Percentiles rank a stretch among this genome's conserved stretches.
These are phyloP conservation scores for Mucor indicus DNA, from an alignment of 371 early-diverging fungal species.

Conservation along the genomic window DNA sequence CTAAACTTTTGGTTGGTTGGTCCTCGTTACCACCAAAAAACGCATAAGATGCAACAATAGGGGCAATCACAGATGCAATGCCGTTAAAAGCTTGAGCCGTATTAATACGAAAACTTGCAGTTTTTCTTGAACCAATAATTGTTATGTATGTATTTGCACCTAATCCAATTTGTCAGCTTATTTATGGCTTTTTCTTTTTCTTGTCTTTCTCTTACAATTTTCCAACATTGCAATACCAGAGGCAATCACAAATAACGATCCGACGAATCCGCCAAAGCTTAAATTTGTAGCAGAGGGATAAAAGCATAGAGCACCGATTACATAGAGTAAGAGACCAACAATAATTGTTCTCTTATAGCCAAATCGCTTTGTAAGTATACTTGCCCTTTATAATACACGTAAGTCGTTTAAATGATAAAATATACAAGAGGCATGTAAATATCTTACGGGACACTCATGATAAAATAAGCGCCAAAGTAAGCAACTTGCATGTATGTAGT, in stretches of 20 bases:
- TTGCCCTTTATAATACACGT: too few relatives aligned
- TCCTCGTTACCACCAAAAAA: conserved; percentile 42
- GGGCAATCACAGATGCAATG: conserved; percentile 41
- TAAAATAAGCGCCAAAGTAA: conserved; percentile 50
- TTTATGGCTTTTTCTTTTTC: too few relatives aligned
- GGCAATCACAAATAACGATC: conserved; percentile 47
- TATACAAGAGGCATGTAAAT: too few relatives aligned
- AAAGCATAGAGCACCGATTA: conserved; percentile 44
- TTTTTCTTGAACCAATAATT: conserved; percentile 34
- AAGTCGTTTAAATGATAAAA: too few relatives aligned
- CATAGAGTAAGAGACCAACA: conserved; percentile 40
- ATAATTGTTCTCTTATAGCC: conserved; percentile 47
- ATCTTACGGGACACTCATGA: conserved; percentile 40
- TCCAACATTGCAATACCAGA: conserved; percentile 45
- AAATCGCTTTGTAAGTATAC: conserved; percentile 34
- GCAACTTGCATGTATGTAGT: conserved; percentile 50
- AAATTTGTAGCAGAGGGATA: conserved; percentile 37
- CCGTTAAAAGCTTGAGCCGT: conserved; percentile 48
- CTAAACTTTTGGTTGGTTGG: conserved; percentile 14
- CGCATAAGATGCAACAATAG: conserved; percentile 45
- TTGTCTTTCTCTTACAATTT: too few relatives aligned
- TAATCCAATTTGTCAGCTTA: too few relatives aligned
- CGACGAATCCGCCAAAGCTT: conserved; percentile 45
- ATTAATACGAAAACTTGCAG: conserved; percentile 41
- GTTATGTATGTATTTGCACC: conserved; percentile 47